phyloP scores from a whole-genome alignment of 2,329 filamentous ascomycete genomes.

The Bipolaris gigantea region DNA sequence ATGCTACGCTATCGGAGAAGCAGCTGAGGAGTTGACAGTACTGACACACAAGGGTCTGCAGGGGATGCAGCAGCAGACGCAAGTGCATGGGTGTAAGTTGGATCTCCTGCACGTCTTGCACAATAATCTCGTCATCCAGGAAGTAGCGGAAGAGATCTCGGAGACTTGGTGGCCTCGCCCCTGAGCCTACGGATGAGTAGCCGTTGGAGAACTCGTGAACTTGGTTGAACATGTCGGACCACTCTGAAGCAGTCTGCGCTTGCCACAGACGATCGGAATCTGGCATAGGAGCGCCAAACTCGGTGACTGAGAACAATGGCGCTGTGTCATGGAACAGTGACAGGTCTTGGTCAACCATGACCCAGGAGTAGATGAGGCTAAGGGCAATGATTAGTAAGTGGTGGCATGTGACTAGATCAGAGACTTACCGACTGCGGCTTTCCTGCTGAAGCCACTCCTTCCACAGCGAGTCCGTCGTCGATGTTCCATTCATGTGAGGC shows the following conservation, averaged over 20 bases:
- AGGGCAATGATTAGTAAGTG: slow-evolving; percentile 12
- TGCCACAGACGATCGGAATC: slow-evolving; percentile 66
- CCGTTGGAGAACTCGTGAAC: slow-evolving; percentile 59
- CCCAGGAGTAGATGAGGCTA: slow-evolving; percentile 74
- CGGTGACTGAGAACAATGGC: slow-evolving; percentile 63
- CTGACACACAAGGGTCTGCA: slow-evolving; percentile 67
- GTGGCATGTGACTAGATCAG: slow-evolving; percentile 24
- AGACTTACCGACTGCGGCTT: slow-evolving; percentile 61
- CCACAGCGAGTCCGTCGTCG: slow-evolving; percentile 58
- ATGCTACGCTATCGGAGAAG: slow-evolving; percentile 59
- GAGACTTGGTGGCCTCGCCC: slow-evolving; percentile 60
- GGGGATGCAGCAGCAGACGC: slow-evolving; percentile 67
- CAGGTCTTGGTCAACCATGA: slow-evolving; percentile 70
- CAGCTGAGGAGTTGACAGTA: slow-evolving; percentile 67
- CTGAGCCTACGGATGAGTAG: slow-evolving; percentile 57
- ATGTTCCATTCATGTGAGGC: slow-evolving; percentile 50
- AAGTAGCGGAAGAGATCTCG: slow-evolving; percentile 69
- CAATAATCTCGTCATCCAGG: slow-evolving; percentile 63
- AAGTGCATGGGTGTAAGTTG: slow-evolving; percentile 61
- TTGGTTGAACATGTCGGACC: slow-evolving; percentile 62
- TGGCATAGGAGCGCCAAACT: slow-evolving; percentile 67
- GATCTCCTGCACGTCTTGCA: slow-evolving; percentile 50
- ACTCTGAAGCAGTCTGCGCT: slow-evolving; percentile 60
- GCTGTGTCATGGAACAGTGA: slow-evolving; percentile 46
- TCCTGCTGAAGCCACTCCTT: slow-evolving; percentile 67